These are phyloP conservation scores for Halophytophthora polymorphica DNA, from an alignment of 352 stramenopile genomes.

Conservation along the genomic window DNA sequence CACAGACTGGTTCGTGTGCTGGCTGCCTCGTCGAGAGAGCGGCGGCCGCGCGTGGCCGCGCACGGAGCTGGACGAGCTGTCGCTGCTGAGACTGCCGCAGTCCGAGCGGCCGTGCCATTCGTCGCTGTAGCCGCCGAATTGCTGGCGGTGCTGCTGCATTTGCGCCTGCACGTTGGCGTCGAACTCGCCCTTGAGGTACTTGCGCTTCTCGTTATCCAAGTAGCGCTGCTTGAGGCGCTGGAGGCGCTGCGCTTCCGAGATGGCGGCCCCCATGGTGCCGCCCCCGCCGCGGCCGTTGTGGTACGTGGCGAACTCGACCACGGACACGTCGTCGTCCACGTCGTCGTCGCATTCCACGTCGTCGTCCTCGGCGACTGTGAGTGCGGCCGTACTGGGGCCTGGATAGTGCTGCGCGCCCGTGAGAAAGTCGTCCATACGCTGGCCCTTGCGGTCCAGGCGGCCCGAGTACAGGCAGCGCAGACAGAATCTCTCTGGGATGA, in stretches of 20 bases:
- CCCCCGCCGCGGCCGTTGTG: constrained; percentile 8
- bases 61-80: neutral
- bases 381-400: constrained; percentile 9
- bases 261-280: constrained; percentile 19
- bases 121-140: constrained; percentile 20
- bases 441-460: constrained; percentile 46
- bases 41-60: constrained; percentile 8
- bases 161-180: constrained; percentile 14
- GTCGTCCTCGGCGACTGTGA: constrained; percentile 21
- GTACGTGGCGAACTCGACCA: constrained; percentile 24
- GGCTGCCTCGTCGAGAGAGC: constrained; percentile 22
- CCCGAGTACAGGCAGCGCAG: constrained; percentile 58
- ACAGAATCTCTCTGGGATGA: constrained; percentile 64
- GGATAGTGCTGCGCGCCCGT: constrained; percentile 5
- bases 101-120: neutral
- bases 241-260: constrained; percentile 26
- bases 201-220: constrained; percentile 36
- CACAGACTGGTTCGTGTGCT: constrained; percentile 19
- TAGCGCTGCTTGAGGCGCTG: constrained; percentile 34
- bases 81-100: neutral
- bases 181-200: constrained; percentile 16
- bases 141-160: constrained; percentile 13
- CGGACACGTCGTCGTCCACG: constrained; percentile 25
- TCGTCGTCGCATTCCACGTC: constrained; percentile 15
- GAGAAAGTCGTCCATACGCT: constrained; percentile 41